These are phyloP conservation scores for Paraurostyla sp. DNA, from an alignment of 73 alveolate species.

Conservation along the genomic window DNA sequence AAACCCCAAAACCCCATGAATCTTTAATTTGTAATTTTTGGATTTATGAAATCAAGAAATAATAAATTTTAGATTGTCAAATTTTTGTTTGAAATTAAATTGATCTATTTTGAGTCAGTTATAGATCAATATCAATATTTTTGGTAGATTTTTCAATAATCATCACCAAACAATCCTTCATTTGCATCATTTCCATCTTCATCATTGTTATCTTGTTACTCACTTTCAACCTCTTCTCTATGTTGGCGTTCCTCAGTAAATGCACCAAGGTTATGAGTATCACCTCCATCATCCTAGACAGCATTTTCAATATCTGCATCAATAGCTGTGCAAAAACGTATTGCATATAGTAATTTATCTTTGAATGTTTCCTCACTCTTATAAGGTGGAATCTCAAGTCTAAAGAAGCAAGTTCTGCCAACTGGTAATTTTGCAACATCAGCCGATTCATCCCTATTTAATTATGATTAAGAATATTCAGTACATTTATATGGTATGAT, in stretches of 20 bases:
- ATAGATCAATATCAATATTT: conserved; percentile 1
- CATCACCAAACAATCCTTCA: conserved; percentile 54
- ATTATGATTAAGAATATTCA: not conserved
- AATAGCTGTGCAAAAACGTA: conserved; percentile 92
- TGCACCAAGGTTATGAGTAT: too few species aligned
- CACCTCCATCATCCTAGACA: conserved; percentile 88
- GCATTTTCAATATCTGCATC: conserved; percentile 88
- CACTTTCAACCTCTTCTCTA: not conserved
- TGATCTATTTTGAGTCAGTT: conserved; percentile 14
- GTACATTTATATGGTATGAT: conserved; percentile 72
- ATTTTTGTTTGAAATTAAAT: too few species aligned
- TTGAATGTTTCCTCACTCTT: conserved; percentile 81
- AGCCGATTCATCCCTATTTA: conserved; percentile 73
- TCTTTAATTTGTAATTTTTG: too few species aligned
- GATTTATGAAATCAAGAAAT: too few species aligned
- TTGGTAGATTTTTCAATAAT: not conserved
- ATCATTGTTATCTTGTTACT: not conserved
- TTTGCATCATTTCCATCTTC: conserved; percentile 6
- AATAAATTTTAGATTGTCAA: too few species aligned
- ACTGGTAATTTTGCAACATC: conserved; percentile 82
- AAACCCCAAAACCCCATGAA: too few species aligned
- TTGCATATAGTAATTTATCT: conserved; percentile 86
- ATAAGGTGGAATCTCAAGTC: conserved; percentile 86
- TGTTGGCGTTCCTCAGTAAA: conserved; percentile 85
- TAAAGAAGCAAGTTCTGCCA: conserved; percentile 91